Evolutionary conservation across 1,284 basidiomycete species (phyloP).

Genomic region (Kalmanozyma brasiliensis): DNA sequence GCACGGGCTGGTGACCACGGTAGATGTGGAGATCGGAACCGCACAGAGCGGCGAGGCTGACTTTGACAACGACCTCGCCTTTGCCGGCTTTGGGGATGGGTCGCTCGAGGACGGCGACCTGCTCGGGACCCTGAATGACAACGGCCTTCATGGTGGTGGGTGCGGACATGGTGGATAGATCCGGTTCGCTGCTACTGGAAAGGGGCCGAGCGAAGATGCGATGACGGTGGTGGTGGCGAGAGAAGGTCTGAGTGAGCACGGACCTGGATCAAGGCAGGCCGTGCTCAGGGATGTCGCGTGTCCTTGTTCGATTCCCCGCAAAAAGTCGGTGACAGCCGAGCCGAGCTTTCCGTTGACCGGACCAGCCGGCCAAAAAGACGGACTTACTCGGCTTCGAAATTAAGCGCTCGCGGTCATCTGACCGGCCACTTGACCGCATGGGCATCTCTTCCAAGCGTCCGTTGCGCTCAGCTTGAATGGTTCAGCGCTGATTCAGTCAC

Average conservation of each 20-base stretch:
- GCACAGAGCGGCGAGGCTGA: slow-evolving; percentile 73
- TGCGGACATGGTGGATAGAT: slow-evolving; percentile 33
- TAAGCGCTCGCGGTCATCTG: too few relatives aligned
- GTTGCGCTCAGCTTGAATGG: too few relatives aligned
- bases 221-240: not conserved
- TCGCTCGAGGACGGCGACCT: slow-evolving; percentile 58
- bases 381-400: too few relatives aligned
- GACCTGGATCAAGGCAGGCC: not conserved
- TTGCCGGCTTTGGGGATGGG: slow-evolving; percentile 56
- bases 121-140: slow-evolving; percentile 57
- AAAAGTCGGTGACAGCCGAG: not conserved
- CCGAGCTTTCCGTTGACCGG: too few relatives aligned
- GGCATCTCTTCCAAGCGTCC: too few relatives aligned
- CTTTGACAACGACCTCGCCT: slow-evolving; percentile 62
- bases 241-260: not conserved
- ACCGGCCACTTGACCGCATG: too few relatives aligned
- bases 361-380: too few relatives aligned
- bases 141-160: slow-evolving; percentile 60
- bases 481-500: too few relatives aligned
- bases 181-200: not conserved
- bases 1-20: slow-evolving; percentile 51
- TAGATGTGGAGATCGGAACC: slow-evolving; percentile 81
- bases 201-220: not conserved
- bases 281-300: slow-evolving; percentile 9
- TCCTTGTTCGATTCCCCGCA: slow-evolving; percentile 5